phyloP scores from a whole-genome alignment of 2,329 filamentous ascomycete genomes.

The Neofusicoccum cordaticola region DNA sequence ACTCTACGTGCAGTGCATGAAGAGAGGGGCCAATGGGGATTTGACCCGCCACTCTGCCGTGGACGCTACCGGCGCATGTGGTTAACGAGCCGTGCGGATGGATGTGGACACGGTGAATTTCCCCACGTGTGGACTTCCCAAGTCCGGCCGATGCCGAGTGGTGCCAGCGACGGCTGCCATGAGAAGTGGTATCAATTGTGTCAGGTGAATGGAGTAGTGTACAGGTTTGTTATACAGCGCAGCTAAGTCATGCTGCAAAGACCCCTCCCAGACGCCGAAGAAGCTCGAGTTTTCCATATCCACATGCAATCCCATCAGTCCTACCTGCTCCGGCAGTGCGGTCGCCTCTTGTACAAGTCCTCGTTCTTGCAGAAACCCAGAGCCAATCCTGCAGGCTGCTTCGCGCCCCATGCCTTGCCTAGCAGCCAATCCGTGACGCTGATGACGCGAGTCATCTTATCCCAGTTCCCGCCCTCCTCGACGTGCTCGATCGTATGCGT shows the following conservation, averaged over 20 bases:
- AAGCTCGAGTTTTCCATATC: not conserved
- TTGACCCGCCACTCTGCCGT: not conserved
- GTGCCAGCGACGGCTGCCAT: not conserved
- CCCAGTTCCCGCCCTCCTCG: slow-evolving; percentile 78
- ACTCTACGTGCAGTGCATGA: not conserved
- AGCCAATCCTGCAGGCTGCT: slow-evolving; percentile 22
- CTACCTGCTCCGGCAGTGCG: slow-evolving; percentile 12
- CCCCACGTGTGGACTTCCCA: not conserved
- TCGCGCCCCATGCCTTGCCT: slow-evolving; percentile 65
- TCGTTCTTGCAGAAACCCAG: slow-evolving; percentile 17
- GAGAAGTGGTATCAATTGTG: not conserved
- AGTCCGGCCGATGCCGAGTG: not conserved
- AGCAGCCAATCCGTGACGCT: slow-evolving; percentile 93
- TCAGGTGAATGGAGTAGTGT: slow-evolving; percentile 2
- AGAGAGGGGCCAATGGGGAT: not conserved
- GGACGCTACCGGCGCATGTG: slow-evolving; percentile 2
- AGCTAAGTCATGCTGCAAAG: not conserved
- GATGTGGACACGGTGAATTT: not conserved
- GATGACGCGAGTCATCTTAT: slow-evolving; percentile 80
- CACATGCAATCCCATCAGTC: slow-evolving; percentile 17
- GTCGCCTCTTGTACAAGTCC: slow-evolving; percentile 29
- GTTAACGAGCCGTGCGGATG: slow-evolving; percentile 5
- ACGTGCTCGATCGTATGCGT: slow-evolving; percentile 94
- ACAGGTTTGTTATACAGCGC: slow-evolving; percentile 2
- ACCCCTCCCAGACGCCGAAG: not conserved